Evolutionary conservation across 78 protist genomes (phyloP).

Genomic region (Trichosphaerium sp.): DNA sequence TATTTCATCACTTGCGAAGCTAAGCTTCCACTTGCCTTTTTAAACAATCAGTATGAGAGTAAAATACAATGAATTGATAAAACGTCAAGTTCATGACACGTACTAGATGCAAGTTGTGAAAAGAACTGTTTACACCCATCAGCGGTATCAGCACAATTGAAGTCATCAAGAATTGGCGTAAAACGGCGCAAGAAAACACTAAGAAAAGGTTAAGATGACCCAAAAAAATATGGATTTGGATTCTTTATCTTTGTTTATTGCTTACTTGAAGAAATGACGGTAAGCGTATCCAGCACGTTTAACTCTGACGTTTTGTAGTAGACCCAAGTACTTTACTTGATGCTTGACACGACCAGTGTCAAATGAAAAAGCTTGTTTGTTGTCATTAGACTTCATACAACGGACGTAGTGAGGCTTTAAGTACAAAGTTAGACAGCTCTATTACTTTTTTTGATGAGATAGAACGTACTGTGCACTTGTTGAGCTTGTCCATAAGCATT

Average conservation of each 20-base stretch:
- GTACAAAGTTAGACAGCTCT: too few relatives aligned
- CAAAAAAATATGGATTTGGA: too few relatives aligned
- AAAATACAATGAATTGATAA: too few relatives aligned
- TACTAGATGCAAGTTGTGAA: too few relatives aligned
- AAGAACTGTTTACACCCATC: too few relatives aligned
- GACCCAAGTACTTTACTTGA: slow-evolving; percentile 77
- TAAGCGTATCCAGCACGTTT: slow-evolving; percentile 91
- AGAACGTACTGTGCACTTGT: slow-evolving; percentile 28
- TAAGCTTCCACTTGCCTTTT: too few relatives aligned
- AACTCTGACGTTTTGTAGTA: slow-evolving; percentile 77
- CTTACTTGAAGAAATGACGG: slow-evolving; percentile 44
- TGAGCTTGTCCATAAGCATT: slow-evolving; percentile 42
- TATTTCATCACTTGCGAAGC: slow-evolving; percentile 33
- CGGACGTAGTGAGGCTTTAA: slow-evolving; percentile 74
- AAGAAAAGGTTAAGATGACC: too few relatives aligned
- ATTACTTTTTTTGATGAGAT: too few relatives aligned
- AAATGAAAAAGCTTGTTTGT: slow-evolving; percentile 28
- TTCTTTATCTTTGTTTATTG: too few relatives aligned
- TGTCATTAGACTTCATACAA: slow-evolving; percentile 74
- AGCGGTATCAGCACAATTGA: too few relatives aligned
- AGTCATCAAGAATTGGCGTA: slow-evolving; percentile 20
- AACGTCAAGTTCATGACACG: too few relatives aligned
- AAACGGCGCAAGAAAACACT: slow-evolving; percentile 35
- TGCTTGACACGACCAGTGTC: slow-evolving; percentile 33
- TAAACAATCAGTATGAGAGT: too few relatives aligned